A percentile compares a stretch with the other conserved stretches of the same genome.
Conservation (phyloP, 352 stramenopile species). For the Phytophthora macrochlamydospora region DNA sequence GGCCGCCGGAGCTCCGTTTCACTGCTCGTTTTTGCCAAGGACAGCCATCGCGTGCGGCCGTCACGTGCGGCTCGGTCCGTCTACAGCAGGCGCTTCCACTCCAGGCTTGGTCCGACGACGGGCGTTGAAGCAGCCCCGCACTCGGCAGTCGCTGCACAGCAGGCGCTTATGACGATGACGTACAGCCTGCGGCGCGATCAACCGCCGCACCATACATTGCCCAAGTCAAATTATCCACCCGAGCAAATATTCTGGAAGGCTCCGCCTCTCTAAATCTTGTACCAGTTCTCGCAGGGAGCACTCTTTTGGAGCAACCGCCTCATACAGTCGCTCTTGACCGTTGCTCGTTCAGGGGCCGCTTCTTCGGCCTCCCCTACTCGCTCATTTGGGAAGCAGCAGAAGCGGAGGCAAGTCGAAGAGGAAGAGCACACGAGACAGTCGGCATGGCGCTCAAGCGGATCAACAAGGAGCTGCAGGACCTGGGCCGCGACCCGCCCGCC, state of each 20-base stretch:
- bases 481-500: conserved; percentile 95
- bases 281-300: background rate
- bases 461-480: conserved; percentile 96
- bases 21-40: too few species aligned
- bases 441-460: conserved; percentile 94
- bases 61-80: too few species aligned
- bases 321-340: conserved; percentile 1
- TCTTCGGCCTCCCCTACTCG: conserved; percentile 7
- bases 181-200: too few species aligned
- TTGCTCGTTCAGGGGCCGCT: conserved; percentile 19
- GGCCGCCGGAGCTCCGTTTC: too few species aligned
- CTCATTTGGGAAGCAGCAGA: conserved; percentile 50
- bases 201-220: background rate
- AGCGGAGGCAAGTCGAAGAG: conserved; percentile 26
- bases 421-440: conserved; percentile 4
- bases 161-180: too few species aligned
- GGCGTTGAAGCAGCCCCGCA: too few species aligned
- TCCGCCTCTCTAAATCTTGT: background rate
- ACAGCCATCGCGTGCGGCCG: too few species aligned
- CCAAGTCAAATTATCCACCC: background rate
- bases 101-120: too few species aligned
- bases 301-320: background rate
- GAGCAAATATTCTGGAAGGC: background rate
- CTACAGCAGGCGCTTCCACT: too few species aligned
- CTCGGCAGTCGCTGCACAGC: too few species aligned